Evolutionary conservation across 2,329 filamentous ascomycete genomes (phyloP).

Genomic region (Alternaria sp.): DNA sequence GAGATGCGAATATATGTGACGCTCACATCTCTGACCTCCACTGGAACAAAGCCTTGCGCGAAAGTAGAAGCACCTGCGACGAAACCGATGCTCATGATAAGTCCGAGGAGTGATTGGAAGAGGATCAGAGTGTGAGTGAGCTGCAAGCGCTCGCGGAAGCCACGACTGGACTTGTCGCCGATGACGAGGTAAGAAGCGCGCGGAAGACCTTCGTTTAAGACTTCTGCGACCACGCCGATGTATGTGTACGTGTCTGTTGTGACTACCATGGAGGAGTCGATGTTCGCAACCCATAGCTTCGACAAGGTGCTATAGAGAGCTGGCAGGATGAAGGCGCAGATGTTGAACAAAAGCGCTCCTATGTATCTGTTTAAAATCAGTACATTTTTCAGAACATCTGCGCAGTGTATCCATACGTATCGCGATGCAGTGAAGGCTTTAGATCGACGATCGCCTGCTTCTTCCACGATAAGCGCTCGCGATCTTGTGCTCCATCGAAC

Average conservation of each 20-base stretch:
- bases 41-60: conserved; percentile 68
- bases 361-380: conserved; percentile 49
- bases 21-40: conserved; percentile 62
- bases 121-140: conserved; percentile 66
- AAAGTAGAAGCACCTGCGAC: conserved; percentile 61
- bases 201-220: conserved; percentile 75
- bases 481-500: not conserved
- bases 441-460: conserved; percentile 16
- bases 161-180: conserved; percentile 66
- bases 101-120: conserved; percentile 62
- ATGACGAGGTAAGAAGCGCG: conserved; percentile 73
- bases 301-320: conserved; percentile 71
- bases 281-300: conserved; percentile 74
- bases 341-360: conserved; percentile 68
- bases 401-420: conserved; percentile 13
- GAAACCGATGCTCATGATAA: conserved; percentile 67
- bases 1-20: conserved; percentile 70
- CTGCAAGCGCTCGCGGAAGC: conserved; percentile 58
- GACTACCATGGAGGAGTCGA: conserved; percentile 67
- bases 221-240: conserved; percentile 70
- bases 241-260: conserved; percentile 74
- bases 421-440: conserved; percentile 17
- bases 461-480: conserved; percentile 12
- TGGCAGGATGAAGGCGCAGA: conserved; percentile 67
- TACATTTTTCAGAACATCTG: not conserved